phyloP scores from a whole-genome alignment of 495 filamentous ascomycete species.

The Apodospora peruviana region DNA sequence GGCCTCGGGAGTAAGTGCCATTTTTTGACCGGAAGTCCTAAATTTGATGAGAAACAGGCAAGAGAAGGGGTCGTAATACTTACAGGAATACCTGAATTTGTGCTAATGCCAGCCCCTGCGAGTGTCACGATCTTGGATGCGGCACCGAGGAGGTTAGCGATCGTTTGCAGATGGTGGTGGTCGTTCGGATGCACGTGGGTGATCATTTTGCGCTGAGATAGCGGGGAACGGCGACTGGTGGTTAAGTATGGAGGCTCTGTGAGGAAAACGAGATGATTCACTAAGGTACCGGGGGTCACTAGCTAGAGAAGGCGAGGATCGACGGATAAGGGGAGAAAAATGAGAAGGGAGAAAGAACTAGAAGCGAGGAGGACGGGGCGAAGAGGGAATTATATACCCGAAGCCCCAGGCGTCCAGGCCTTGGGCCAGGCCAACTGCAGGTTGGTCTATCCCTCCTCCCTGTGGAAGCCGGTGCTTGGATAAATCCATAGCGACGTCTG shows the following conservation, averaged over 20 bases:
- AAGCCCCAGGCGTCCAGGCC: background rate
- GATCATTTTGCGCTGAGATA: conserved; percentile 8
- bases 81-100: too few species aligned
- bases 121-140: too few species aligned
- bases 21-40: too few species aligned
- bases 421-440: background rate
- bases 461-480: background rate
- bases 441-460: background rate
- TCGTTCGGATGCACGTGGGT: too few species aligned
- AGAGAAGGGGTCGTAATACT: too few species aligned
- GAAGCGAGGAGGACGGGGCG: conserved; percentile 9
- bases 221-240: background rate
- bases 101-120: too few species aligned
- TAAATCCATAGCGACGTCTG: background rate
- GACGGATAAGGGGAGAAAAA: background rate
- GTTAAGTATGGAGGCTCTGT: background rate
- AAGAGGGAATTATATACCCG: conserved; percentile 6
- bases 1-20: too few species aligned
- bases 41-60: too few species aligned
- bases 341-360: conserved; percentile 3
- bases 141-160: too few species aligned
- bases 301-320: background rate
- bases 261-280: background rate
- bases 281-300: background rate
- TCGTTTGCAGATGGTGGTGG: too few species aligned